Conservation (phyloP, 371 early-diverging fungal species). For the Nematocida parisii region DNA sequence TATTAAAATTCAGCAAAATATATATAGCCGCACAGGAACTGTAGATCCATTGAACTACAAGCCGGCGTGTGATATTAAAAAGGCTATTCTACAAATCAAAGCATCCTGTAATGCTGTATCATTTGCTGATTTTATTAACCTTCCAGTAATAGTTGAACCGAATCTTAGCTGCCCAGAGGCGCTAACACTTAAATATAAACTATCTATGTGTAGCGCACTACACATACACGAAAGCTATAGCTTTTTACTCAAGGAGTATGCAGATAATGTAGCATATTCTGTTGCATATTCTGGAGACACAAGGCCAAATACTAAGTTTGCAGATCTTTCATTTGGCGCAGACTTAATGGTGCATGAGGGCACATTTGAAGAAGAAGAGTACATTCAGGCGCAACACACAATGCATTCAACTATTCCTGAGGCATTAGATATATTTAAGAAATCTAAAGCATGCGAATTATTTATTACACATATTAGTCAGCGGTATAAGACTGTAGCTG, state of each 20-base stretch:
- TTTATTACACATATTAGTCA: slow-evolving; percentile 95
- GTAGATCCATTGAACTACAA: slow-evolving; percentile 10
- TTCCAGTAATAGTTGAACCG: neutral
- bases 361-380: slow-evolving; percentile 79
- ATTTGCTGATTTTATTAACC: slow-evolving; percentile 7
- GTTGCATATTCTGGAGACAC: slow-evolving; percentile 86
- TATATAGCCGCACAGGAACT: neutral
- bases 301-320: slow-evolving; percentile 77
- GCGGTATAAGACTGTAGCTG: slow-evolving; percentile 73
- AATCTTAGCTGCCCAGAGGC: too few relatives aligned
- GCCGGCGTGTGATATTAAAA: neutral
- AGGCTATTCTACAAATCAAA: neutral
- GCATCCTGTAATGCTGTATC: neutral
- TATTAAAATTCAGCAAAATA: slow-evolving; percentile 7
- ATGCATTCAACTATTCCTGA: slow-evolving; percentile 82
- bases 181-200: neutral
- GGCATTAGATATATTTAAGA: slow-evolving; percentile 75
- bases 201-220: slow-evolving; percentile 57
- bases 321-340: slow-evolving; percentile 72
- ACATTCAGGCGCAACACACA: slow-evolving; percentile 78
- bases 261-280: neutral
- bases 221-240: slow-evolving; percentile 65
- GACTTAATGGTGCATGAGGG: slow-evolving; percentile 88
- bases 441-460: slow-evolving; percentile 77
- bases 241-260: slow-evolving; percentile 35